A percentile compares a stretch with the other conserved stretches of the same genome.
phyloP scores from a whole-genome alignment of 331 rosid species.

The Spiraea crenata region DNA sequence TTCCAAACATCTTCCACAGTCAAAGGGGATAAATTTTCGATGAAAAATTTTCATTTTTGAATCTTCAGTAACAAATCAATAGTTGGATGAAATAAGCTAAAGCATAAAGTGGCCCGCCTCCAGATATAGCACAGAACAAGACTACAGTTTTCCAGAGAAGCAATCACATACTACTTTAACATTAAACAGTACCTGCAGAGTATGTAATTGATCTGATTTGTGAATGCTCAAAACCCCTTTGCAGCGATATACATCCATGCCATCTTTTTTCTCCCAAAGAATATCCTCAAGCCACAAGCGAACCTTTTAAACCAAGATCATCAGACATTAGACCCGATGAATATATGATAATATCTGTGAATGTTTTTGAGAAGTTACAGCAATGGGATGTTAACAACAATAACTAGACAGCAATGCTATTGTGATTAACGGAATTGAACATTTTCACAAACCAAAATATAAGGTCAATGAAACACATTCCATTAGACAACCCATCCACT shows the following conservation, averaged over 20 bases:
- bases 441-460: not conserved
- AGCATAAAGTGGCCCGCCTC: not conserved
- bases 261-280: slow-evolving; percentile 93
- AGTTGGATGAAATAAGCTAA: not conserved
- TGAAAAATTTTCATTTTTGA: not conserved
- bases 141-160: not conserved
- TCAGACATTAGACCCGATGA: slow-evolving; percentile 4
- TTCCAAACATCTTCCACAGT: not conserved
- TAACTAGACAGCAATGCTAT: not conserved
- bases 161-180: not conserved
- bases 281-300: slow-evolving; percentile 90
- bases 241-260: slow-evolving; percentile 92
- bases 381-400: not conserved
- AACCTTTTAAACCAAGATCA: slow-evolving; percentile 36
- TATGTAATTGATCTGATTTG: slow-evolving; percentile 76
- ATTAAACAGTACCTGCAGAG: slow-evolving; percentile 67
- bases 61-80: not conserved
- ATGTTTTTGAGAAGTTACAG: not conserved
- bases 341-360: not conserved
- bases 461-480: not conserved
- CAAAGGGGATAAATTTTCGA: not conserved
- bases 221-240: slow-evolving; percentile 67
- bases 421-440: not conserved
- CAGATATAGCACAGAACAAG: not conserved
- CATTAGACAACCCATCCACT: not conserved